Percentiles rank a stretch among this genome's conserved stretches.
Evolutionary conservation across 208 protist species (phyloP).

Genomic region (Crithidia acanthocephali): DNA sequence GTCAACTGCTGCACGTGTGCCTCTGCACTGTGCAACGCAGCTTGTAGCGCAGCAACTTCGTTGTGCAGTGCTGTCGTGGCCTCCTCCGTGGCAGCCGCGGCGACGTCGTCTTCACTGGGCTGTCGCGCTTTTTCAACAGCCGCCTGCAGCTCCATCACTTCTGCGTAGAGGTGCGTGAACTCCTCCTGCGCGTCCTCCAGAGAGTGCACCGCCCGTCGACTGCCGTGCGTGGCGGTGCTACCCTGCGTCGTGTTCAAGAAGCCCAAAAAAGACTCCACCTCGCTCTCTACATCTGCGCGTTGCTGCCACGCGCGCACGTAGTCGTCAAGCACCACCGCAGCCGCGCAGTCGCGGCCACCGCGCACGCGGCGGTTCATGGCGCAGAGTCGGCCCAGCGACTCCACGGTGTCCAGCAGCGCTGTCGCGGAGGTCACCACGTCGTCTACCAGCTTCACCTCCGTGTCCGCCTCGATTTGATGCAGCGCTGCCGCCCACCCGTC

Average conservation of each 20-base stretch:
- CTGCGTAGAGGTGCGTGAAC: conserved; percentile 1
- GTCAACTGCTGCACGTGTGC: conserved; percentile 9
- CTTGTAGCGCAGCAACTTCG: conserved; percentile 14
- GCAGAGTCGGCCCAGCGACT: conserved; percentile 4
- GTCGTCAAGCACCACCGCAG: neutral
- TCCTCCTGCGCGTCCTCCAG: conserved; percentile 25
- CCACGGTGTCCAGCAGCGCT: neutral
- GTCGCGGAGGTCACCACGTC: neutral
- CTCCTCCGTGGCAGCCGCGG: neutral
- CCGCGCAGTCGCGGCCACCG: neutral
- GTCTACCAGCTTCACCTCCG: neutral
- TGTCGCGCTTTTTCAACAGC: neutral
- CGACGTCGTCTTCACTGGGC: neutral
- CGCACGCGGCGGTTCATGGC: neutral
- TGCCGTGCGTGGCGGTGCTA: neutral
- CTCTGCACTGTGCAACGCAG: conserved; percentile 24
- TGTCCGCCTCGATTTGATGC: neutral
- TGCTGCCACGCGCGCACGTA: neutral
- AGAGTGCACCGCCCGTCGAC: neutral
- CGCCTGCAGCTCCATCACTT: conserved; percentile 9
- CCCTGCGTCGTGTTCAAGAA: conserved; percentile 3
- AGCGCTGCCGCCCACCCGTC: neutral
- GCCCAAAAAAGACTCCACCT: conserved; percentile 19
- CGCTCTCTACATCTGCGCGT: neutral
- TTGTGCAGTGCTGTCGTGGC: neutral